Conservation (phyloP, 2,329 filamentous ascomycete species). For the Penicillium crustosum region DNA sequence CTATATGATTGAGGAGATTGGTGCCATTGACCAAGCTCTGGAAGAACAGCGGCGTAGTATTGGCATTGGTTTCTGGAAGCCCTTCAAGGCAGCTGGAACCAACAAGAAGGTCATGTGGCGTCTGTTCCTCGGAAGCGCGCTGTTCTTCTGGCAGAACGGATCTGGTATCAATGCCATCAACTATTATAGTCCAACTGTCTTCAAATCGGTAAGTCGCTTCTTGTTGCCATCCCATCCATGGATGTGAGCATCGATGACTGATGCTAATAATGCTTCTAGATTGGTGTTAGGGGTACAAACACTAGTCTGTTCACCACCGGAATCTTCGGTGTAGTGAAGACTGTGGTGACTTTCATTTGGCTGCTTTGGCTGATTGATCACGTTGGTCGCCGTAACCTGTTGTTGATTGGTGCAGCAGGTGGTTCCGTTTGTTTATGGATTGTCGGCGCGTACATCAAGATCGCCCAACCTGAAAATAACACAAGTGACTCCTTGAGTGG, state of each 20-base stretch:
- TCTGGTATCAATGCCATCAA: constrained; percentile 76
- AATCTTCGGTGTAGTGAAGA: constrained; percentile 76
- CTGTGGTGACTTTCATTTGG: constrained; percentile 66
- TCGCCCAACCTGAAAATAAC: constrained; percentile 31
- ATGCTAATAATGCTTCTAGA: constrained; percentile 26
- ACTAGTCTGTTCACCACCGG: constrained; percentile 67
- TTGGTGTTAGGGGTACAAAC: constrained; percentile 62
- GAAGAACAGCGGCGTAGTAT: constrained; percentile 63
- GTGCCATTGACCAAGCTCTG: constrained; percentile 67
- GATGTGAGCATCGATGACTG: not conserved
- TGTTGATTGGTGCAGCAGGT: constrained; percentile 63
- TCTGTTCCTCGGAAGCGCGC: constrained; percentile 69
- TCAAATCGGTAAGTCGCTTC: constrained; percentile 44
- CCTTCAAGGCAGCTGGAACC: constrained; percentile 59
- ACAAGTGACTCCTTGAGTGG: constrained; percentile 25
- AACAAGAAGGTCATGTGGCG: constrained; percentile 64
- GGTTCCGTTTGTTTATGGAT: constrained; percentile 52
- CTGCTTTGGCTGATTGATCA: constrained; percentile 67
- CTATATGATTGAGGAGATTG: constrained; percentile 73
- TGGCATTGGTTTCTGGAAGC: constrained; percentile 73
- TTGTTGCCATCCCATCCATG: no score
- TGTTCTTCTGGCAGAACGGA: constrained; percentile 80
- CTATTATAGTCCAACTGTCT: constrained; percentile 70
- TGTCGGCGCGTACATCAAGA: constrained; percentile 40
- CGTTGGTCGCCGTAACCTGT: constrained; percentile 61